Conservation (phyloP, 202 grass and related monocot species). For the Carex arenaria region DNA sequence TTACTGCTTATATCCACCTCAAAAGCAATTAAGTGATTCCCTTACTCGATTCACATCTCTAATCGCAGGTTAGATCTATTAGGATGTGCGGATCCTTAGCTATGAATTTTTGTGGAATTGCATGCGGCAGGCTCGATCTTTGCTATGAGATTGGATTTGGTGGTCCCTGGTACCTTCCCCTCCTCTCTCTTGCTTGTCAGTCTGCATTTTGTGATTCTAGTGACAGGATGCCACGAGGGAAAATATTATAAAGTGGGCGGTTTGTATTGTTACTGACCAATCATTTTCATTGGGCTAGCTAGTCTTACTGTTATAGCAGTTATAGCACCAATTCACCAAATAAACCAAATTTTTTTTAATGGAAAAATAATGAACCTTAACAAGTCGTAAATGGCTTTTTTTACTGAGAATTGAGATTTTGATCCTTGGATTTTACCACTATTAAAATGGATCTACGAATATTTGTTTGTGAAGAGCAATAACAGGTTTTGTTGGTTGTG, state of each 20-base stretch:
- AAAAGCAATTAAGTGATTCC: background rate
- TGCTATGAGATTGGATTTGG: slow-evolving; percentile 98
- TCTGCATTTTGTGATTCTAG: background rate
- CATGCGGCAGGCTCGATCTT: slow-evolving; percentile 91
- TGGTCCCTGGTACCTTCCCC: slow-evolving; percentile 61
- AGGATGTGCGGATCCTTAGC: slow-evolving; percentile 94
- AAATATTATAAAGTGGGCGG: background rate
- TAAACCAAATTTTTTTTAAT: background rate
- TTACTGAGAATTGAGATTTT: background rate
- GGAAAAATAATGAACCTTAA: background rate
- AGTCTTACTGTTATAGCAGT: background rate
- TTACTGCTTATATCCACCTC: background rate
- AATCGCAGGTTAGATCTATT: slow-evolving; percentile 79
- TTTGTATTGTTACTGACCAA: background rate
- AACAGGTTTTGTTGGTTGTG: background rate
- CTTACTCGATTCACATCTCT: background rate
- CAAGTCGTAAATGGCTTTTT: background rate
- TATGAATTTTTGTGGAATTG: slow-evolving; percentile 84
- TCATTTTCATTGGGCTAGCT: background rate
- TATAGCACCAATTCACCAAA: slow-evolving; percentile 5
- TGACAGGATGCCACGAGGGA: background rate
- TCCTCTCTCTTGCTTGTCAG: background rate
- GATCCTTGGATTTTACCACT: background rate
- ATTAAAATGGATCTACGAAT: background rate
- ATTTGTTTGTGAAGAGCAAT: slow-evolving; percentile 1